Base-by-base conservation (phyloP, 2,329 filamentous ascomycete genomes). In the Talaromyces albobiverticillius region DNA sequence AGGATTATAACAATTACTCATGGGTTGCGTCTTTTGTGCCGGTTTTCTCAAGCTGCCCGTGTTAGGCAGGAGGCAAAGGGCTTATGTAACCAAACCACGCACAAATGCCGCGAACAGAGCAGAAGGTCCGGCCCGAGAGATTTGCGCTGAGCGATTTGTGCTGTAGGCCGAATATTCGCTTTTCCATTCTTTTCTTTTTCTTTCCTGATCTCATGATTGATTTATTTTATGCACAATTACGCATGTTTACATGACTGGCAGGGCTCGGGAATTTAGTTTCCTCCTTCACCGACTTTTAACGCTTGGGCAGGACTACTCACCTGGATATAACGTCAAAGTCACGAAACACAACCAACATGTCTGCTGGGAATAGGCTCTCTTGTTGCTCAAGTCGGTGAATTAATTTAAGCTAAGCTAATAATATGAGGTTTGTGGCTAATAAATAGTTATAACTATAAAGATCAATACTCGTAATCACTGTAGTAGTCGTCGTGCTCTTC, bases 401-500 rank as follows among this genome's bases (percentile, higher is more conserved):
- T n/a, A n/a, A n/a, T n/a, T n/a, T n/a, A n/a, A n/a, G n/a, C n/a
- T n/a, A n/a, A 34, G 22, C 45, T 47, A 47, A 16, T 23, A 25
- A 32, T 34, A 36, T 22, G n/a, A n/a, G n/a, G n/a, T n/a, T n/a
- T n/a, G n/a, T n/a, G n/a, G 9, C n/a, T 14, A 20, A 46, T 13
- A 32, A 46, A n/a, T 32, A 18, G n/a, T 26, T 10, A 8, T 7
- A 46, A 34, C 18, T 13, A 36, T 49, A 34, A n/a, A n/a, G 18
- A 10, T 49, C 42, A 26, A 14, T 29, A 29, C 5, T 42, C 47
- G n/a, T 71, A 67, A 42, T 71, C 70, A 29, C 26, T 29, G 50
- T 64, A 67, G n/a, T 58, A 65, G 23, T 68, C 66, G 46, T 65
- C n/a, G n/a, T n/a, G n/a, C n/a, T n/a, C 62, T 23, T 68, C 64